Percentiles rank a stretch among this genome's conserved stretches.
Conservation (phyloP, 345 rosid genomes). For the Murraya paniculata region DNA sequence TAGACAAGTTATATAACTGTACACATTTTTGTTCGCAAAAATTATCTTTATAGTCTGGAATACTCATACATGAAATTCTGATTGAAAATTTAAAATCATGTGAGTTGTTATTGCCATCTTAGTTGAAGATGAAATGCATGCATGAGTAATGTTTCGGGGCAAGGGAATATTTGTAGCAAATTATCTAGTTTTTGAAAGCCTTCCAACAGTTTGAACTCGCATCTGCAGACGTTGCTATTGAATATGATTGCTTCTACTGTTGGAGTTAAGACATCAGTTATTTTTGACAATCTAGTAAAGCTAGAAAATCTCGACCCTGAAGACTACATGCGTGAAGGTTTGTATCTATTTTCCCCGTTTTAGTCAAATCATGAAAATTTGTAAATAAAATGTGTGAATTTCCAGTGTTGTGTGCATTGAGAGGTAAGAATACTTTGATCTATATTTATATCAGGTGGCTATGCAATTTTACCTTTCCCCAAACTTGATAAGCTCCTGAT, state of each 20-base stretch:
- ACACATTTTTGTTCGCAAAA: no score
- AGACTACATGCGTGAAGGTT: neutral
- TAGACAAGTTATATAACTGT: no score
- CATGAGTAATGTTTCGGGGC: neutral
- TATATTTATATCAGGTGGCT: no score
- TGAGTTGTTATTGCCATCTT: no score
- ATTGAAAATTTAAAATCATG: no score
- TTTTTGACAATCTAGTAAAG: neutral
- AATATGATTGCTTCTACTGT: neutral
- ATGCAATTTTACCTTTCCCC: constrained; percentile 50
- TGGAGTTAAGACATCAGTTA: neutral
- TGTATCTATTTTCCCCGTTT: neutral
- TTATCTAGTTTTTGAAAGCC: neutral
- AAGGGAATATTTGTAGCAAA: no score
- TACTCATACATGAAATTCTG: no score
- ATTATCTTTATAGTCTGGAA: no score
- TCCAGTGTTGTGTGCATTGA: neutral
- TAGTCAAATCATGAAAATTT: neutral
- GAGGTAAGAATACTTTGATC: neutral
- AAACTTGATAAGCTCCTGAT: constrained; percentile 23
- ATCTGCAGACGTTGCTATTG: constrained; percentile 13
- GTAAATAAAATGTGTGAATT: neutral
- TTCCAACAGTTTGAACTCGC: neutral
- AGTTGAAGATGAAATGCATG: no score
- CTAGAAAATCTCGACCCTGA: neutral